Conservation (phyloP, 768 basidiomycete genomes). For the Termitomyces sp. region DNA sequence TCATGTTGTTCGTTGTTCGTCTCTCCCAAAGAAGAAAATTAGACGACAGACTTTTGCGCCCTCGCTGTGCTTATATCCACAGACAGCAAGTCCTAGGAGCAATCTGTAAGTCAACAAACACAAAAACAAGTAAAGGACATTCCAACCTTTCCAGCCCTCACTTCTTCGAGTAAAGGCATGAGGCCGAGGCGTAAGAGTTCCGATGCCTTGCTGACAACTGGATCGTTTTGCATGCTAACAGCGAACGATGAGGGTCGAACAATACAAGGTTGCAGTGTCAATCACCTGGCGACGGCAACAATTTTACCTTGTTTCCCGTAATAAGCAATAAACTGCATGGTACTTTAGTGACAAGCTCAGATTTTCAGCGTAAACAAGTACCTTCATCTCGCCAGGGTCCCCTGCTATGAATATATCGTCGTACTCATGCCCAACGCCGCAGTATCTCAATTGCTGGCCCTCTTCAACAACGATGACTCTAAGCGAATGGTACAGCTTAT, state of each 20-base stretch:
- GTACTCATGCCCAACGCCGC: constrained; percentile 63
- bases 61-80: constrained; percentile 33
- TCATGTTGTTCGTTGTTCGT: not conserved
- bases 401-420: constrained; percentile 82
- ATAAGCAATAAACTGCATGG: constrained; percentile 68
- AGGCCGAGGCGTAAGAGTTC: constrained; percentile 73
- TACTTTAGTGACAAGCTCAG: not conserved
- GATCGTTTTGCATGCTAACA: constrained; percentile 70
- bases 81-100: constrained; percentile 31
- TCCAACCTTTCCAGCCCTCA: constrained; percentile 67
- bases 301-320: constrained; percentile 63
- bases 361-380: constrained; percentile 15
- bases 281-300: constrained; percentile 62
- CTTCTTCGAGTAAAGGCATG: constrained; percentile 75
- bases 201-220: constrained; percentile 70
- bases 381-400: constrained; percentile 73
- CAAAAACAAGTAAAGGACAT: not conserved
- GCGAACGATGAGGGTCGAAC: not conserved
- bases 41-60: constrained; percentile 1
- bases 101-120: not conserved
- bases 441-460: constrained; percentile 85
- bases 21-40: not conserved
- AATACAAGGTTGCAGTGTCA: not conserved
- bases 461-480: constrained; percentile 31
- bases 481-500: not conserved